phyloP scores from a whole-genome alignment of 2,329 filamentous ascomycete genomes.

The Tolypocladium amazonense region DNA sequence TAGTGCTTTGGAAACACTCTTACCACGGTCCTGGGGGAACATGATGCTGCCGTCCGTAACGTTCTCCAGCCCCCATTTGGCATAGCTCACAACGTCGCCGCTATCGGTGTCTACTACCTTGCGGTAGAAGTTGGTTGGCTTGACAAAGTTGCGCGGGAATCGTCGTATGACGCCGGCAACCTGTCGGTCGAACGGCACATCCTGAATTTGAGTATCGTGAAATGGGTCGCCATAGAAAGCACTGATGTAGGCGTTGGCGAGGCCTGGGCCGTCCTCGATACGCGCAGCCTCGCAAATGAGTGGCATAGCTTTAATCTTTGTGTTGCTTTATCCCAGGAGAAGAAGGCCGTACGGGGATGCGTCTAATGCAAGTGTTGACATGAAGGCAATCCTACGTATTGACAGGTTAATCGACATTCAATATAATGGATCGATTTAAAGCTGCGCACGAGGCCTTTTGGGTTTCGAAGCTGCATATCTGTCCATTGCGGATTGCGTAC shows the following conservation, averaged over 20 bases:
- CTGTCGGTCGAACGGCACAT: neutral
- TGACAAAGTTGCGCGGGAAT: neutral
- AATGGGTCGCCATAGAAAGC: neutral
- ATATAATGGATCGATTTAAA: neutral
- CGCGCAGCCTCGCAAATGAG: slow-evolving; percentile 3
- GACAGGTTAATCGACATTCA: too few relatives aligned
- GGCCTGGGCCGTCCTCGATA: neutral
- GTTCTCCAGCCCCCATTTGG: neutral
- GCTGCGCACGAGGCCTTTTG: neutral
- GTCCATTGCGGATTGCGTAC: neutral
- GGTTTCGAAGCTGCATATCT: neutral
- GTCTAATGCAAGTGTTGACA: neutral
- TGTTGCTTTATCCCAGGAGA: neutral
- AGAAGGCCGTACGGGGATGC: neutral
- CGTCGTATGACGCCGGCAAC: neutral
- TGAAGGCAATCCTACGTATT: neutral
- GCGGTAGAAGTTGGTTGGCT: neutral
- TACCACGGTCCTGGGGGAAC: neutral
- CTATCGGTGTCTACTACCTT: neutral
- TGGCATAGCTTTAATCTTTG: neutral
- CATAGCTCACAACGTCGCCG: neutral
- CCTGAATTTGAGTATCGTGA: neutral
- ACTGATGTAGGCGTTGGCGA: neutral
- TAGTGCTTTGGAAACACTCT: neutral
- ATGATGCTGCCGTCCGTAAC: neutral